phyloP scores from a whole-genome alignment of 768 basidiomycete genomes.

The Chlorophyllum brunneum region DNA sequence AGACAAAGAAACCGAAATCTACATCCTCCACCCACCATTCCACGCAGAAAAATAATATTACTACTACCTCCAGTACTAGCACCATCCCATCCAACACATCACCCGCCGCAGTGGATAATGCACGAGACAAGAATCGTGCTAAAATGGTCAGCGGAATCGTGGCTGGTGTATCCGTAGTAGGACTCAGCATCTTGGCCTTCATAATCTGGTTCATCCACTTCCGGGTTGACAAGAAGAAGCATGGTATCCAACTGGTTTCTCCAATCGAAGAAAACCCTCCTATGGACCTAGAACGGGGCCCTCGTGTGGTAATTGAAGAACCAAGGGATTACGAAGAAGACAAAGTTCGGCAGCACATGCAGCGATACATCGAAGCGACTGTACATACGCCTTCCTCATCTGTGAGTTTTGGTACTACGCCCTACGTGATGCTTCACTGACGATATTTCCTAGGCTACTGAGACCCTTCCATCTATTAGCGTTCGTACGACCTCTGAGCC shows the following conservation, averaged over 20 bases:
- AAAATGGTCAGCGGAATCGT: conserved; percentile 2
- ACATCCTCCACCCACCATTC: neutral
- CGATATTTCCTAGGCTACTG: neutral
- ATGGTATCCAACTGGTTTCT: neutral
- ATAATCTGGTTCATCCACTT: neutral
- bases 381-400: neutral
- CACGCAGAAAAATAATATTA: neutral
- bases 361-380: neutral
- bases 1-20: neutral
- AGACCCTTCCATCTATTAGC: neutral
- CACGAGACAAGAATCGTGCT: neutral
- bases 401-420: neutral
- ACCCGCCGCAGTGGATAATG: neutral
- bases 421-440: neutral
- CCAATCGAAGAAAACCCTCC: neutral
- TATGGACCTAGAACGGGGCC: neutral
- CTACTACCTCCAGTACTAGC: neutral
- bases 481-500: neutral
- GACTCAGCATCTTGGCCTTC: neutral
- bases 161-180: neutral
- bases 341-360: neutral
- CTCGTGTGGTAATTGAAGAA: neutral
- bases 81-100: neutral
- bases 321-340: neutral
- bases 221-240: neutral